Evolutionary conservation across 176 grass and related monocot genomes (phyloP).

Genomic region (Ananas comosus): DNA sequence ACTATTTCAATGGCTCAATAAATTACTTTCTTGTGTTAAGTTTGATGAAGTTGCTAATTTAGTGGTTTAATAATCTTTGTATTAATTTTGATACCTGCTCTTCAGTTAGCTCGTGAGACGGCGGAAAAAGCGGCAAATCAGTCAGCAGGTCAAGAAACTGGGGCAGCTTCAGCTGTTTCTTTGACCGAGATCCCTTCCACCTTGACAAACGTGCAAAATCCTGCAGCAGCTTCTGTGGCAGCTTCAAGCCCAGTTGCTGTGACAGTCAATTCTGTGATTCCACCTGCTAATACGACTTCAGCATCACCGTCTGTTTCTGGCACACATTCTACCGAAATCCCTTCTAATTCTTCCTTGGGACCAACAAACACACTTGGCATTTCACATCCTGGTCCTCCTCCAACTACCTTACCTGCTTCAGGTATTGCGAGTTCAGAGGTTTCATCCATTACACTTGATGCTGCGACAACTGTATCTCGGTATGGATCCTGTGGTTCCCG

Average conservation of each 20-base stretch:
- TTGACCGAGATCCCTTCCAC: constrained; percentile 7
- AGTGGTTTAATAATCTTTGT: too few species aligned
- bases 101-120: constrained; percentile 82
- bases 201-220: neutral
- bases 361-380: constrained; percentile 1
- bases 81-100: neutral
- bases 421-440: constrained; percentile 18
- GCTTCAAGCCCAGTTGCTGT: constrained; percentile 34
- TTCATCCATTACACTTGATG: constrained; percentile 27
- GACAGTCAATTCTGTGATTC: constrained; percentile 25
- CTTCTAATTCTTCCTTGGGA: constrained; percentile 24
- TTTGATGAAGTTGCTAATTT: neutral
- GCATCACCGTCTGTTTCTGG: constrained; percentile 23
- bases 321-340: constrained; percentile 23
- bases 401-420: constrained; percentile 14
- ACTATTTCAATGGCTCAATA: neutral
- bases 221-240: constrained; percentile 20
- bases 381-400: constrained; percentile 29
- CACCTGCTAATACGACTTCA: constrained; percentile 16
- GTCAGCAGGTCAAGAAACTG: constrained; percentile 23
- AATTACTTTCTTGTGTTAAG: neutral
- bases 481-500: neutral
- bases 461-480: neutral
- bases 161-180: constrained; percentile 27
- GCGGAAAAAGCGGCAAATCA: constrained; percentile 51